Evolutionary conservation across 1,139 yeast species (phyloP).

Genomic region (Sugiyamaella paludigena): DNA sequence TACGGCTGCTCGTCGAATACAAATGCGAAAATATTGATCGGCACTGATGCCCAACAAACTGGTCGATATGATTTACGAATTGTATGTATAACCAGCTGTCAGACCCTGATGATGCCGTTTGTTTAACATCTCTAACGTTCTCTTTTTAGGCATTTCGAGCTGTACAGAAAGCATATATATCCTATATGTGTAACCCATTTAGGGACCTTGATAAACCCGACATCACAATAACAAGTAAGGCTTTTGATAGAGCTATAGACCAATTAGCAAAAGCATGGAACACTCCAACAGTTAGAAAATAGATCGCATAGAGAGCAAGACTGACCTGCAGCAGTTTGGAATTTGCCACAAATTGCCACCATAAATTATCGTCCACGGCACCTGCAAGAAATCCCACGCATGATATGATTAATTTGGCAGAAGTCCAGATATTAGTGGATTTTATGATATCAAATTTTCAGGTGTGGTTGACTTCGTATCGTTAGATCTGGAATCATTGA

Average conservation of each 20-base stretch:
- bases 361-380: too few relatives aligned
- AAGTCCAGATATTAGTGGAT: too few relatives aligned
- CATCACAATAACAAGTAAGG: slow-evolving; percentile 29
- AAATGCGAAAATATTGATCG: slow-evolving; percentile 40
- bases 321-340: too few relatives aligned
- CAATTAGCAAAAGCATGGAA: slow-evolving; percentile 29
- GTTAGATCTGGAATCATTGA: too few relatives aligned
- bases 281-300: slow-evolving; percentile 5
- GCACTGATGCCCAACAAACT: slow-evolving; percentile 36
- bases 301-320: too few relatives aligned
- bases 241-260: slow-evolving; percentile 31
- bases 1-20: slow-evolving; percentile 44
- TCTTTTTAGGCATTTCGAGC: slow-evolving; percentile 34
- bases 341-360: too few relatives aligned
- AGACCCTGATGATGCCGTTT: background rate
- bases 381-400: too few relatives aligned
- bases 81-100: slow-evolving; percentile 19
- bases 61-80: slow-evolving; percentile 30
- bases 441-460: too few relatives aligned
- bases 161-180: slow-evolving; percentile 38
- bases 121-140: slow-evolving; percentile 3
- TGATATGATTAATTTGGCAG: too few relatives aligned
- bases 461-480: too few relatives aligned
- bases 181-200: slow-evolving; percentile 42
- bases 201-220: slow-evolving; percentile 29